A percentile compares a stretch with the other conserved stretches of the same genome.
Conservation (phyloP, 768 basidiomycete genomes). For the Cyclocybe cylindracea region DNA sequence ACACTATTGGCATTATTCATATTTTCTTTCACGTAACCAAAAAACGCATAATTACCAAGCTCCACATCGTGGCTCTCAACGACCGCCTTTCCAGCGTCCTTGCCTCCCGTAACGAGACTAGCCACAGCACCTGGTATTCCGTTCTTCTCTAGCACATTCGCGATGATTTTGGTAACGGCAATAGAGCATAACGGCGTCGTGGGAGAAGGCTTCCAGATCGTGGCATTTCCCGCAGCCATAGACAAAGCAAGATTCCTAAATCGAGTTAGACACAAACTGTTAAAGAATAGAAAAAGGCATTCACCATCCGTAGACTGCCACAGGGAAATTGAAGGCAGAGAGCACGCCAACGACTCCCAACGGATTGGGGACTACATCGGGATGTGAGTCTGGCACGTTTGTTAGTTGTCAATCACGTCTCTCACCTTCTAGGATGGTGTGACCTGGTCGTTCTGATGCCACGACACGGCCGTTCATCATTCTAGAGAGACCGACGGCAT, state of each 20-base stretch:
- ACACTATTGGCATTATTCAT: conserved; percentile 51
- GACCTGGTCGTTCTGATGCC: conserved; percentile 87
- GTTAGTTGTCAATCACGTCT: conserved; percentile 10
- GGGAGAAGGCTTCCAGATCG: conserved; percentile 94
- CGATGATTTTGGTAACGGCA: conserved; percentile 84
- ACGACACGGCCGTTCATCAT: conserved; percentile 93
- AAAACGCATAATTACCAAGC: conserved; percentile 53
- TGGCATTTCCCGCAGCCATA: conserved; percentile 88
- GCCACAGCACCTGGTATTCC: conserved; percentile 84
- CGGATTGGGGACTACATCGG: conserved; percentile 80
- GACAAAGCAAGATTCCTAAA: conserved; percentile 88
- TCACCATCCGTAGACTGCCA: conserved; percentile 90
- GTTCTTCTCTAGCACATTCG: conserved; percentile 79
- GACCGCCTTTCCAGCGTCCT: conserved; percentile 76
- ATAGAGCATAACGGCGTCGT: conserved; percentile 90
- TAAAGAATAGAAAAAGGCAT: conserved; percentile 3
- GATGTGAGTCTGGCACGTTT: conserved; percentile 16
- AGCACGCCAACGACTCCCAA: conserved; percentile 72
- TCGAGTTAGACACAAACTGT: conserved; percentile 3
- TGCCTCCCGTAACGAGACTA: conserved; percentile 80
- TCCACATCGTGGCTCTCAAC: conserved; percentile 76
- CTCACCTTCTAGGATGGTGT: conserved; percentile 85
- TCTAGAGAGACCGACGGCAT: conserved; percentile 88
- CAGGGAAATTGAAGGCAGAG: conserved; percentile 96
- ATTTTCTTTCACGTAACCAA: conserved; percentile 2